These are phyloP conservation scores for Voacanga thouarsii DNA, from an alignment of 257 asterid genomes.

Conservation along the genomic window DNA sequence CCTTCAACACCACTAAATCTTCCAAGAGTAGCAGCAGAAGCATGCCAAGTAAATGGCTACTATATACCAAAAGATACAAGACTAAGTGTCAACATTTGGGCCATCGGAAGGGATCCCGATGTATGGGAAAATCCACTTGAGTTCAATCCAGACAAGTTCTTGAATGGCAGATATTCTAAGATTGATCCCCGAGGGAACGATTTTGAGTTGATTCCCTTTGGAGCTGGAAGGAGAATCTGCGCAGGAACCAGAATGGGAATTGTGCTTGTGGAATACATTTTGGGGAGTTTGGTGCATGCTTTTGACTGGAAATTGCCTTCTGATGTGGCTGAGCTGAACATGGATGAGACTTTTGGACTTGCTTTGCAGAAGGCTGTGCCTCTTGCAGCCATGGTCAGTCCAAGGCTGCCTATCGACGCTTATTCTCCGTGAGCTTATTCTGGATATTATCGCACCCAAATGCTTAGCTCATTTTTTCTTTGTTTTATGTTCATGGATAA, in stretches of 20 bases:
- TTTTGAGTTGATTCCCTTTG: conserved; percentile 47
- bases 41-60: conserved; percentile 37
- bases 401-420: conserved; percentile 33
- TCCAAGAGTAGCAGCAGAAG: conserved; percentile 32
- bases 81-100: conserved; percentile 54
- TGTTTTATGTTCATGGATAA: no score
- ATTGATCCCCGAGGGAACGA: conserved; percentile 38
- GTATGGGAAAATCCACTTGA: conserved; percentile 50
- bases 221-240: conserved; percentile 49
- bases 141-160: conserved; percentile 40
- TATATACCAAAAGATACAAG: conserved; percentile 42
- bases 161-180: conserved; percentile 16
- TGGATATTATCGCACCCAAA: no score
- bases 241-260: conserved; percentile 52
- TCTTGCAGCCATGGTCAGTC: conserved; percentile 41
- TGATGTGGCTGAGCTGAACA: conserved; percentile 24
- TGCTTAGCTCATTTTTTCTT: no score
- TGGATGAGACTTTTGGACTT: conserved; percentile 52
- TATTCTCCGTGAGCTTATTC: conserved; percentile 18
- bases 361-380: conserved; percentile 51
- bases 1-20: conserved; percentile 52
- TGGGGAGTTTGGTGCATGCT: conserved; percentile 49
- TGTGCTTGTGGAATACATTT: conserved; percentile 37
- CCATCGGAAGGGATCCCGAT: conserved; percentile 46
- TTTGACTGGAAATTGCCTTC: conserved; percentile 43